Percentiles rank a stretch among this genome's conserved stretches.
phyloP scores from a whole-genome alignment of 1,284 basidiomycete genomes.

The Gomphus bonarii region DNA sequence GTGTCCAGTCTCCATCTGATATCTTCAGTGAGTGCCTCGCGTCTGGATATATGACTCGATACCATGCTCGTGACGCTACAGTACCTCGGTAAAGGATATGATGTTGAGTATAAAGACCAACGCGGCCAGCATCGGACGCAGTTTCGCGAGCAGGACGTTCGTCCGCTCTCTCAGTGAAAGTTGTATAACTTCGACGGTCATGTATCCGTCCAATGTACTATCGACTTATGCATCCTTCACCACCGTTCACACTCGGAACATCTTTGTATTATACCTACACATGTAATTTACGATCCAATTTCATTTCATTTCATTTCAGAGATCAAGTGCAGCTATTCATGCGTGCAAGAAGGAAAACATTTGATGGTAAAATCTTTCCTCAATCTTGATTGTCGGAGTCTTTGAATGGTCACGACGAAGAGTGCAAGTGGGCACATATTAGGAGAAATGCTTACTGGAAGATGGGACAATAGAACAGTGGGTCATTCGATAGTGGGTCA shows the following conservation, averaged over 20 bases:
- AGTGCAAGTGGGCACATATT: too few species aligned
- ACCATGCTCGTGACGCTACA: neutral
- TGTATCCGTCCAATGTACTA: neutral
- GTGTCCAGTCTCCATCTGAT: constrained; percentile 14
- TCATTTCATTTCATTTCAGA: too few species aligned
- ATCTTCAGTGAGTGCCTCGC: constrained; percentile 3
- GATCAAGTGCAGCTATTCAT: too few species aligned
- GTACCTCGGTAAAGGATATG: constrained; percentile 5
- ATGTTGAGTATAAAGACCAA: constrained; percentile 8
- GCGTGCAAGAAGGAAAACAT: too few species aligned
- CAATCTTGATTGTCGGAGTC: too few species aligned
- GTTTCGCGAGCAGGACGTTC: constrained; percentile 5
- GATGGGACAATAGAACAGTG: neutral
- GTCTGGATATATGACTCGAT: neutral
- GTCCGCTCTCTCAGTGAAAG: neutral
- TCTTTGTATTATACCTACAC: neutral
- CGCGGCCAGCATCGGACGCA: neutral
- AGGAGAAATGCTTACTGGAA: too few species aligned
- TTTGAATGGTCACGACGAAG: neutral
- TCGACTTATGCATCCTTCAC: neutral
- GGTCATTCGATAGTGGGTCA: neutral
- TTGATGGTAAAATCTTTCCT: too few species aligned
- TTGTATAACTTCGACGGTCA: neutral
- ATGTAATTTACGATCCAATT: neutral
- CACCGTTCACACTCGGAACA: neutral